Base-by-base conservation (phyloP, 2,329 filamentous ascomycete species). In the Lachnum nothofagi region DNA sequence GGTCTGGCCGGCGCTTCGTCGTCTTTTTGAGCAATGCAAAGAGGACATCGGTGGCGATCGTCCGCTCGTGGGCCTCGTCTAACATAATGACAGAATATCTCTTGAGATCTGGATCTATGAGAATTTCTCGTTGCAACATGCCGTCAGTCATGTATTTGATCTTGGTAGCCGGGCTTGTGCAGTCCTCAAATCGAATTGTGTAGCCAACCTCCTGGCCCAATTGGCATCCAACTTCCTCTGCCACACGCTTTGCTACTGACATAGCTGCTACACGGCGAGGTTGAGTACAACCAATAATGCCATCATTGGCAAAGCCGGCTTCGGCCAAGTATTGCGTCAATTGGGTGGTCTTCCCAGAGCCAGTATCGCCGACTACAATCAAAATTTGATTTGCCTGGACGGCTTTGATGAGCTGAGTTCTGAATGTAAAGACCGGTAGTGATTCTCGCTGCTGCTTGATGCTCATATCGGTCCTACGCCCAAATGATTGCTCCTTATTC, bases 141-240 rank as follows among this genome's bases (percentile, higher is more conserved):
- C 93, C 93, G 63, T 98, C 93, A 14, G 93, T 98, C 91, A 98
- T 96, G 72, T 98, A 98, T 72, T 98, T 98, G 73, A 98, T 95
- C 64, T 85, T 88, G 1, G 93, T 98, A 16, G 84, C 78, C 2
- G 88, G 82, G 56, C 85, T 88, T 0, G 91, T 96, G 65, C 85
- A 87, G 70, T 98, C 93, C 64, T 98, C 93, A 65, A 98, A 98
- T 66, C 93, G 88, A 64, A 98, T 95, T 6, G 88, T 95, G 67
- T 98, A 98, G 46, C 93, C 93, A 54, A 98, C 91, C 66, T 96
- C 91, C 48, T 91, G 83, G 27, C 93, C 93, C 10, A 97, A 77
- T 55, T 85, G 79, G 60, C 91, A 96, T 14, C 93, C 91, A 51
- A 97, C 89, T 71, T 98, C 93, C 65, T 97, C 90, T 1, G 91